Evolutionary conservation across 192 early-diverging fungal genomes (phyloP).

Genomic region (Oehlia diaphana): DNA sequence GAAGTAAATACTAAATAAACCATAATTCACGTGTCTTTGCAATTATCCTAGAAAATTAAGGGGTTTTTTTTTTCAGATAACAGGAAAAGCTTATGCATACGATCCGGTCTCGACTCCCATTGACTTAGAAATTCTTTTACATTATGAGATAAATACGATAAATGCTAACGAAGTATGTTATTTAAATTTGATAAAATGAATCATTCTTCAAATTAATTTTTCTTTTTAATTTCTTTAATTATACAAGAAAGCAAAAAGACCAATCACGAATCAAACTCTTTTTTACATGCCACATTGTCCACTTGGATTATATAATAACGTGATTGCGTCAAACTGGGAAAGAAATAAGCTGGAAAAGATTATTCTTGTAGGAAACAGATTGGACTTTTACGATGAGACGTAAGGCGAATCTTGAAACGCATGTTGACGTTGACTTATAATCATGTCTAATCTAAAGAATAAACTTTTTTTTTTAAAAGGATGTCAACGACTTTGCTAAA

Average conservation of each 20-base stretch:
- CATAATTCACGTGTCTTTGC: not conserved
- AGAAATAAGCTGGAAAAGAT: conserved; percentile 29
- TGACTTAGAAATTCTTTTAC: not conserved
- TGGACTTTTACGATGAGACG: conserved; percentile 46
- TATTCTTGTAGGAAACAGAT: conserved; percentile 41
- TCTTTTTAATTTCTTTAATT: conserved; percentile 31
- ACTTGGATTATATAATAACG: conserved; percentile 40
- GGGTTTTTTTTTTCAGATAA: conserved; percentile 5
- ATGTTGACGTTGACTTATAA: not conserved
- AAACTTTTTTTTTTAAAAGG: not conserved
- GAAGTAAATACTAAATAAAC: conserved; percentile 24
- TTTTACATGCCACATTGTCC: conserved; percentile 50
- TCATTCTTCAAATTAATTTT: conserved; percentile 20
- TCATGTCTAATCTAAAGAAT: not conserved
- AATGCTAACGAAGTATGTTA: conserved; percentile 17
- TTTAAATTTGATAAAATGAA: not conserved
- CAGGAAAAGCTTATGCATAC: conserved; percentile 11
- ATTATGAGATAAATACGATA: conserved; percentile 9
- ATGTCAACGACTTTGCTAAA: not conserved
- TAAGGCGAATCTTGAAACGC: conserved; percentile 1
- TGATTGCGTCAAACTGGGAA: conserved; percentile 41
- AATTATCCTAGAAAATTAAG: not conserved
- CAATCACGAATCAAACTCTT: conserved; percentile 30
- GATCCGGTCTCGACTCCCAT: not conserved
- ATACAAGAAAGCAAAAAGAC: conserved; percentile 30